These are phyloP conservation scores for Fragaria nilgerrensis DNA, from an alignment of 306 rosid species.

Conservation along the genomic window DNA sequence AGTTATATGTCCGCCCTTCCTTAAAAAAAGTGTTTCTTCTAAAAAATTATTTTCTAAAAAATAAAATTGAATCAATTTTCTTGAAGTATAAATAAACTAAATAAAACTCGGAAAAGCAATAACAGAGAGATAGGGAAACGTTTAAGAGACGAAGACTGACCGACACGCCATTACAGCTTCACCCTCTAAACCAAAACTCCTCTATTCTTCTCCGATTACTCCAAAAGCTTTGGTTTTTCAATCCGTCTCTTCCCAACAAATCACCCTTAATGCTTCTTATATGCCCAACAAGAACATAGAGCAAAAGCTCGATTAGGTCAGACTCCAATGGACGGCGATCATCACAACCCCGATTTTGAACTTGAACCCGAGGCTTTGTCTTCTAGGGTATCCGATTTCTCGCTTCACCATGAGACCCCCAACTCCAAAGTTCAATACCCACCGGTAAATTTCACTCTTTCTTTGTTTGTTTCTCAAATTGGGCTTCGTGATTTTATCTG, in stretches of 20 bases:
- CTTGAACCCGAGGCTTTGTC: conserved; percentile 16
- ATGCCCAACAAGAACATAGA: conserved; percentile 11
- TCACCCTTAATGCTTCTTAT: not conserved
- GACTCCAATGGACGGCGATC: conserved; percentile 30
- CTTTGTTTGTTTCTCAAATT: conserved; percentile 10
- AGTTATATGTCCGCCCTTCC: too few relatives aligned
- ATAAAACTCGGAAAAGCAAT: not conserved
- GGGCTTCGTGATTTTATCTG: not conserved
- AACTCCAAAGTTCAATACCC: conserved; percentile 1
- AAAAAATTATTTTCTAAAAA: too few relatives aligned
- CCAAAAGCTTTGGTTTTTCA: not conserved
- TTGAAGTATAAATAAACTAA: not conserved
- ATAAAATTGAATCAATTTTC: not conserved
- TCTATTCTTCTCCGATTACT: not conserved
- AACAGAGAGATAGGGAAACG: conserved; percentile 3
- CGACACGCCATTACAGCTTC: conserved; percentile 8
- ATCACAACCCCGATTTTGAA: conserved; percentile 15
- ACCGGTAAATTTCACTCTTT: conserved; percentile 25
- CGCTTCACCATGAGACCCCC: conserved; percentile 13
- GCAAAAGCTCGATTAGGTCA: conserved; percentile 3
- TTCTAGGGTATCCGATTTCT: conserved; percentile 31
- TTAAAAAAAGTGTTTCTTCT: too few relatives aligned
- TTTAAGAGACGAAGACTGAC: conserved; percentile 13
- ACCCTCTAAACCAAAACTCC: not conserved
- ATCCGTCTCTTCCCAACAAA: not conserved